A percentile compares a stretch with the other conserved stretches of the same genome.
Evolutionary conservation across 352 stramenopile genomes (phyloP).

Genomic region (Pythium vanterpoolii): DNA sequence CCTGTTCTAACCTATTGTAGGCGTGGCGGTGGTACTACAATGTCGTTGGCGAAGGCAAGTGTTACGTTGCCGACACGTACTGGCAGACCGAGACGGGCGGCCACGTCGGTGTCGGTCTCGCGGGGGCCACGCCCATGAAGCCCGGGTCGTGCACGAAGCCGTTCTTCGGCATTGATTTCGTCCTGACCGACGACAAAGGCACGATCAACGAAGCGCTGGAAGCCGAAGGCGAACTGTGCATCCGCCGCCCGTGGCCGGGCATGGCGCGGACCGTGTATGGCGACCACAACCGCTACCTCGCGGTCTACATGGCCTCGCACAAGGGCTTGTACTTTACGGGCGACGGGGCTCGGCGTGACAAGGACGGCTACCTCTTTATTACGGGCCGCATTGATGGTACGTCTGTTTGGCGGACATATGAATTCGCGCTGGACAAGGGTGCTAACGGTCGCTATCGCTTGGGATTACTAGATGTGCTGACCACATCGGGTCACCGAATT

Average conservation of each 20-base stretch:
- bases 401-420: neutral
- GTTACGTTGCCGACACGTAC: conserved; percentile 94
- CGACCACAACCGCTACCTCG: conserved; percentile 94
- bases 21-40: conserved; percentile 94
- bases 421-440: neutral
- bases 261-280: conserved; percentile 95
- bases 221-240: conserved; percentile 94
- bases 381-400: conserved; percentile 94
- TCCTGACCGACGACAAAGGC: conserved; percentile 79
- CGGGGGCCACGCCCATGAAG: conserved; percentile 82
- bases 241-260: conserved; percentile 94
- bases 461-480: conserved; percentile 88
- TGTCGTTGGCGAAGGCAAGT: conserved; percentile 79
- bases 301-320: conserved; percentile 96
- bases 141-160: conserved; percentile 91
- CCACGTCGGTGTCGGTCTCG: conserved; percentile 90
- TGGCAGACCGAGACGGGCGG: conserved; percentile 96
- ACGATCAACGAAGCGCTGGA: conserved; percentile 84
- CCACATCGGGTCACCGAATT: conserved; percentile 91
- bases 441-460: neutral
- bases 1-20: conserved; percentile 3
- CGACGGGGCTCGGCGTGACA: conserved; percentile 85
- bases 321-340: conserved; percentile 97
- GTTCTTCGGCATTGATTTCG: conserved; percentile 92
- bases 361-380: conserved; percentile 98